Evolutionary conservation across 305 asterid species (phyloP), one percentile per base, ranked within the genome.

Genomic region (Vinca major): DNA sequence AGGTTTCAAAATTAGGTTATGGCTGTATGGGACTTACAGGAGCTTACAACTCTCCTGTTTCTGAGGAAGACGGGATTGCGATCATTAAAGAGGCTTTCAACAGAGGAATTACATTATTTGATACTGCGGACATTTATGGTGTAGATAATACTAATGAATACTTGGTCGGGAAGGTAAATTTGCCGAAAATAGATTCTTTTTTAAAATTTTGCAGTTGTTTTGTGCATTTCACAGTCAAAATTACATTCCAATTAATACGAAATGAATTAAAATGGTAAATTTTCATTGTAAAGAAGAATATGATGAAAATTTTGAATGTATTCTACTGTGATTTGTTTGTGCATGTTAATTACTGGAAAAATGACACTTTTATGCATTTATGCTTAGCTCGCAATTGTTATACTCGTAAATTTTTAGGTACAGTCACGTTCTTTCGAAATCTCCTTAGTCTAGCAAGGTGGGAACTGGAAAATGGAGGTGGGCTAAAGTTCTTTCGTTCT

Each of bases 1-100:
- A 80, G 89, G 89, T 84, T 5, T 84, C 86, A 6, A 84, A 76
- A 62, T 43, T 84, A 48, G 89, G 86, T n/a, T 84, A 62, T 57
- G 89, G 89, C 14, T 84, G 85, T 71, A 78, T 80, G 84, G 83
- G 82, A 39, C 82, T 84, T 36, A 47, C 80, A 3, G 86, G 88
- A 63, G 16, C 26, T 33, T 84, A 84, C 71, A 81, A 70, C 71
- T 43, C 26, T 69, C 85, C 80, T 48, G 63, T 81, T 36, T 36
- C 86, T 9, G 75, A 75, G 52, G 89, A 78, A 26, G 89, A 78
- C 55, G 85, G 78, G 26, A 76, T 80, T 33, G 73, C 74, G 51
- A 9, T 78, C 19, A 73, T 84, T 62, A 78, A 74, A 71, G 89
- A 79, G 74, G 86, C 80, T 37, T 84, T 84, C 49, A 36, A 58